Base-by-base conservation (phyloP, 192 early-diverging fungal genomes). In the Obelidium mucronatum region DNA sequence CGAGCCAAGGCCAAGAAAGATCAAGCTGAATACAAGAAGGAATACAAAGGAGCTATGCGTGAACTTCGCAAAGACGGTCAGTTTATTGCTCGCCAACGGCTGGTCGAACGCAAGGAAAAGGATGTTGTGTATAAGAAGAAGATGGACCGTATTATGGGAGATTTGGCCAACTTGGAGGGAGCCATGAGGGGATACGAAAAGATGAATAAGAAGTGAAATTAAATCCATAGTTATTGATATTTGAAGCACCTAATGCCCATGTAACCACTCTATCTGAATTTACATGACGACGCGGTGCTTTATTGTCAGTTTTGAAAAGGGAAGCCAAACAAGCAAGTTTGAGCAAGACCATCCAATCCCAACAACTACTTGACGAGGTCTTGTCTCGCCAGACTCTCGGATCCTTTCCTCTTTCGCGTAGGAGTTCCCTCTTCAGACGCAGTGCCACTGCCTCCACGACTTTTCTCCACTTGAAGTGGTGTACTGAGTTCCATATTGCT, bases 31-130 rank as follows among this genome's bases (percentile, higher is more conserved):
- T 87, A 94, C 81, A 96, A 94, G 84, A 92, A 93, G 84, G 98
- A 99, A 79, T 88, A 89, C 80, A 95, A 98, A 79, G 96, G 97
- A 19, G 96, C 96, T 28, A 88, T 96, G 53, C 91, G 98, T 30
- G 98, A 99, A 82, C 81, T 99, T 73, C 92, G 97, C 37, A 95
- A 97, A 79, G 98, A 99, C 80, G 90, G 91, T 37, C 87, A 90
- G 81, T 99, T 97, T 68, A 79, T 98, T 37, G 92, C 93, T 19
- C 82, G 89, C 24, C 89, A 93, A 82, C 83, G 90, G 58, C 71
- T 95, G 30, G 80, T 80, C 66, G 86, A 88, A 62, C 85, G 83
- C 68, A 90, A 89, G 67, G 90, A 93, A 71, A 94, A 93, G 88
- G 97, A 97, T 79, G 78, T 36, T 4, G 81, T 79, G 31, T 99